Evolutionary conservation across 2,329 filamentous ascomycete species (phyloP).

Genomic region (Aspergillus novofumigatus): DNA sequence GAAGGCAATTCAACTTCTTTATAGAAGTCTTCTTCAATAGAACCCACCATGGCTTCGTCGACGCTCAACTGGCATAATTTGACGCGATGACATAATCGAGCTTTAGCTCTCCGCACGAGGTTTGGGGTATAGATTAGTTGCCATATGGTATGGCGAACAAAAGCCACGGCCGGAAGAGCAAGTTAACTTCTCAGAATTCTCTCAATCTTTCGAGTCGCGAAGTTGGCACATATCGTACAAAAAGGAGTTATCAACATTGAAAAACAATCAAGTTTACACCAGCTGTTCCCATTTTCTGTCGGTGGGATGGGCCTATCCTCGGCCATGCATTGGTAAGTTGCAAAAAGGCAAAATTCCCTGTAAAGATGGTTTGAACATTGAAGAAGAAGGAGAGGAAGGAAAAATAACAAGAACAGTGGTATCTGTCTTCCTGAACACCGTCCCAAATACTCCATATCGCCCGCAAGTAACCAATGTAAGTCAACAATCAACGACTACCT

Average conservation of each 20-base stretch:
- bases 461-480: constrained; percentile 13
- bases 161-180: not conserved
- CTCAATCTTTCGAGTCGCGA: not conserved
- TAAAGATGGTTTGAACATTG: constrained; percentile 2
- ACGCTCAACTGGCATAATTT: constrained; percentile 10
- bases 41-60: not conserved
- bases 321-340: constrained; percentile 5
- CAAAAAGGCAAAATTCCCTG: constrained; percentile 11
- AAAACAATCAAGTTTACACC: constrained; percentile 1
- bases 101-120: not conserved
- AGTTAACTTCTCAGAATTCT: not conserved
- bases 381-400: constrained; percentile 3
- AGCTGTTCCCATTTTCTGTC: constrained; percentile 8
- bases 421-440: constrained; percentile 27
- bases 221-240: constrained; percentile 19
- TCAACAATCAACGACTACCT: constrained; percentile 8
- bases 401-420: constrained; percentile 22
- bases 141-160: not conserved
- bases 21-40: not conserved
- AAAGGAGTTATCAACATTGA: constrained; percentile 12
- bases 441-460: constrained; percentile 17
- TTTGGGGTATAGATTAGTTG: not conserved
- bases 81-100: constrained; percentile 7
- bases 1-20: not conserved
- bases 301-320: constrained; percentile 1